These are phyloP conservation scores for Xylariaceae sp. DNA, from an alignment of 2,329 filamentous ascomycete species.

Conservation along the genomic window DNA sequence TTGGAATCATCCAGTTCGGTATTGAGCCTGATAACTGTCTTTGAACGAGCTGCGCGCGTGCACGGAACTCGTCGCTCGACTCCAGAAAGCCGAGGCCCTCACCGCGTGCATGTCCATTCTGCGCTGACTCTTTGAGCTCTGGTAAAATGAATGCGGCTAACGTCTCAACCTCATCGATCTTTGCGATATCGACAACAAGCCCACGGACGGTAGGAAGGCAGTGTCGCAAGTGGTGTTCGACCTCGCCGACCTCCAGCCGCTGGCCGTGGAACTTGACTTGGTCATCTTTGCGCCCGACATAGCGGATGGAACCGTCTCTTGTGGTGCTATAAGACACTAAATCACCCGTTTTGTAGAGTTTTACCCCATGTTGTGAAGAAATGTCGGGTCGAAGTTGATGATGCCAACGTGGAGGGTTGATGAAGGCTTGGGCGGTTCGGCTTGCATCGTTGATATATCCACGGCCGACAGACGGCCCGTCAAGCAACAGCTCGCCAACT, in stretches of 20 bases:
- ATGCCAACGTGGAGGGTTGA: conserved; percentile 47
- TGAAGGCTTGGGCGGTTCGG: conserved; percentile 45
- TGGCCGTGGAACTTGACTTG: conserved; percentile 59
- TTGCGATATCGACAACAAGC: conserved; percentile 51
- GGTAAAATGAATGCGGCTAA: conserved; percentile 6
- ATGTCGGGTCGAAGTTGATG: conserved; percentile 55
- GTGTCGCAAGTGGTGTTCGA: conserved; percentile 43
- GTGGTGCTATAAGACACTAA: conserved; percentile 29
- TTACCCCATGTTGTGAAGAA: not conserved
- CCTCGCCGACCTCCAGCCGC: conserved; percentile 52
- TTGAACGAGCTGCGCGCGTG: not conserved
- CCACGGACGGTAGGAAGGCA: conserved; percentile 44
- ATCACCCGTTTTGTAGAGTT: conserved; percentile 52
- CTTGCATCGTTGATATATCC: conserved; percentile 49
- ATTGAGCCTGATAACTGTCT: not conserved
- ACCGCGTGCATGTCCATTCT: not conserved
- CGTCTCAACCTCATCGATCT: conserved; percentile 36
- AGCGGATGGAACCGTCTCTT: conserved; percentile 48
- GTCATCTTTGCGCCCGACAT: conserved; percentile 53
- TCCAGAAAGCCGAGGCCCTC: not conserved
- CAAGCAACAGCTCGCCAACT: conserved; percentile 48
- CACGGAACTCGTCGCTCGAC: not conserved
- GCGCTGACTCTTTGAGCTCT: not conserved
- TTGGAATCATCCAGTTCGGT: conserved; percentile 16
- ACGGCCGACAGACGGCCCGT: conserved; percentile 46